Percentiles rank a stretch among this genome's conserved stretches.
These are phyloP conservation scores for Nemania abortiva DNA, from an alignment of 2,329 filamentous ascomycete genomes.

Conservation along the genomic window DNA sequence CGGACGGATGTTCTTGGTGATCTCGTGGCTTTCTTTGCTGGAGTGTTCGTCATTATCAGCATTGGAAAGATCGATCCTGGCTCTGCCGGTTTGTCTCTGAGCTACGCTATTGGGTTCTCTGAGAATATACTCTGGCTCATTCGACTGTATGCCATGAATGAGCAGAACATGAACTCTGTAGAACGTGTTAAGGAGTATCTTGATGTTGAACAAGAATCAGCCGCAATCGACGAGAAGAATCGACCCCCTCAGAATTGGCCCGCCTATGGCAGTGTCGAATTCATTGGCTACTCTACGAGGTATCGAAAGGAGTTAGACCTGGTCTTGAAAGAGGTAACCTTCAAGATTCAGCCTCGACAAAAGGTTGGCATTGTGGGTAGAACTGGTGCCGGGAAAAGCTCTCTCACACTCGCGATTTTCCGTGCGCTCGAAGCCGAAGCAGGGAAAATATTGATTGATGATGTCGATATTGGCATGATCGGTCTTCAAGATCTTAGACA, in stretches of 20 bases:
- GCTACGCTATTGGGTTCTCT: slow-evolving; percentile 95
- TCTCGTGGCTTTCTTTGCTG: slow-evolving; percentile 92
- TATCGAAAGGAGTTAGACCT: slow-evolving; percentile 90
- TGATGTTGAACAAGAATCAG: slow-evolving; percentile 93
- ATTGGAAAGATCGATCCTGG: slow-evolving; percentile 88
- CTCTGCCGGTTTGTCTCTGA: slow-evolving; percentile 91
- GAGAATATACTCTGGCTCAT: slow-evolving; percentile 98
- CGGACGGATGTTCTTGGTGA: slow-evolving; percentile 92
- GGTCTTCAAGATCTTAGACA: slow-evolving; percentile 93
- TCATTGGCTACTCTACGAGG: slow-evolving; percentile 87
- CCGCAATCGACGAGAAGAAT: slow-evolving; percentile 79
- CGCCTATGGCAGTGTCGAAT: slow-evolving; percentile 85
- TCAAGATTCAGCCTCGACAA: slow-evolving; percentile 86
- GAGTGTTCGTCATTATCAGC: slow-evolving; percentile 87
- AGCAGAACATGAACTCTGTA: slow-evolving; percentile 99
- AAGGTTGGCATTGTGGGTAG: slow-evolving; percentile 97
- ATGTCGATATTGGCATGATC: slow-evolving; percentile 88
- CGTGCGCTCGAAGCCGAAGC: slow-evolving; percentile 90
- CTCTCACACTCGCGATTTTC: slow-evolving; percentile 91
- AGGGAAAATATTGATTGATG: slow-evolving; percentile 91
- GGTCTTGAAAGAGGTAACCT: slow-evolving; percentile 84
- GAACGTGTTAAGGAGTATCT: slow-evolving; percentile 98
- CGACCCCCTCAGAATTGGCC: slow-evolving; percentile 87
- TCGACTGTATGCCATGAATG: slow-evolving; percentile 90
- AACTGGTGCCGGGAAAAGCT: slow-evolving; percentile 97